Percentiles rank a stretch among this genome's conserved stretches.
Evolutionary conservation across 352 stramenopile genomes (phyloP).

Genomic region (Globisporangium orthogonon): DNA sequence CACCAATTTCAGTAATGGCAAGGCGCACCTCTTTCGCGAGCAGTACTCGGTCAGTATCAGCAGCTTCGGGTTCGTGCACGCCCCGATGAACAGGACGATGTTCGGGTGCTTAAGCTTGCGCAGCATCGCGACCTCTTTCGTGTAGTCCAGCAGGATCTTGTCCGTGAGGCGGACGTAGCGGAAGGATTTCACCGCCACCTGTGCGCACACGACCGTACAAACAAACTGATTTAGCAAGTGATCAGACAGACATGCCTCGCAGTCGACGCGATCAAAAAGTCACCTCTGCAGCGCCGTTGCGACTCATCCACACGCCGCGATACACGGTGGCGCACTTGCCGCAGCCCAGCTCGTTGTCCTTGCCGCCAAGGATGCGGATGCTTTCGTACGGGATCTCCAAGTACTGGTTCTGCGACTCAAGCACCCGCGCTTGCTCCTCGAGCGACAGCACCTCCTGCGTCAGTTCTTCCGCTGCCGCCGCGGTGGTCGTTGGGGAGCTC

Average conservation of each 20-base stretch:
- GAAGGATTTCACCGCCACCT: constrained; percentile 84
- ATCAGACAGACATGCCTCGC: not conserved
- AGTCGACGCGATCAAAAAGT: not conserved
- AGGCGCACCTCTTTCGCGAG: constrained; percentile 73
- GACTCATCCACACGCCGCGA: constrained; percentile 82
- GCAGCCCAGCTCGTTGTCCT: constrained; percentile 84
- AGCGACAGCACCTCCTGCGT: constrained; percentile 56
- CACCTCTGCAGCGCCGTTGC: constrained; percentile 74
- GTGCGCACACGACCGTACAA: not conserved
- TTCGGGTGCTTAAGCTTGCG: constrained; percentile 87
- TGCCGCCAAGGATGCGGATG: constrained; percentile 80
- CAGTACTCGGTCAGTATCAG: constrained; percentile 90
- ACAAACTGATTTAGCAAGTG: not conserved
- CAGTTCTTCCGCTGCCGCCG: constrained; percentile 37
- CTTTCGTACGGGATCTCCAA: constrained; percentile 85
- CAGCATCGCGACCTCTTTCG: constrained; percentile 78
- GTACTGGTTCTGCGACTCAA: constrained; percentile 86
- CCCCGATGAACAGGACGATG: constrained; percentile 89
- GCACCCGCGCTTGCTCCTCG: constrained; percentile 70
- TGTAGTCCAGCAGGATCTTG: constrained; percentile 85
- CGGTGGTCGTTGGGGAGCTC: constrained; percentile 26
- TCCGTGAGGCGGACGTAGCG: constrained; percentile 85
- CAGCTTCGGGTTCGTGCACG: constrained; percentile 83
- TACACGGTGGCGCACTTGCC: constrained; percentile 86
- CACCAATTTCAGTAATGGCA: no score